Base-by-base conservation (phyloP, 1,139 yeast species). In the Arxiozyma telluris region DNA sequence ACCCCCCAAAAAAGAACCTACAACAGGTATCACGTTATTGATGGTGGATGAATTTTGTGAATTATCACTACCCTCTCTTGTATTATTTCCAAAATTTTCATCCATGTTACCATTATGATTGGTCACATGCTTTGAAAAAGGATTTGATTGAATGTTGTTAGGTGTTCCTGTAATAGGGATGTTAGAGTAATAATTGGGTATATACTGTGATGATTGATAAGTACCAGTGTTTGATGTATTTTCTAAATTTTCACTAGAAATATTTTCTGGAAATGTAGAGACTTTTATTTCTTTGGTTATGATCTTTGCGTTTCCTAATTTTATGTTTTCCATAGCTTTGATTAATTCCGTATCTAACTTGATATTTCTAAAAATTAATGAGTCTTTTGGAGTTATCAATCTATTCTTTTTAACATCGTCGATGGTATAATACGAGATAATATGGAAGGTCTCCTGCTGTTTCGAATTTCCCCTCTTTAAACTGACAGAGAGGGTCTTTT, bases 381-480 rank as follows among this genome's bases (percentile, higher is more conserved):
- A 71, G 49, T 79, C 80, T 8, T 81, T 73, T 0, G 96, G 96
- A 42, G 83, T 74, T 1, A 70, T 66, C 53, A 90, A 72, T 51
- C 72, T 73, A 9, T 84, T 83, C 46, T 74, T 73, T 51, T 81
- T 65, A 3, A 88, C 93, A 65, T 90, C 96, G 47, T 81, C 80
- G 0, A 89, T 84, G 53, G 79, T 76, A 65, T 88, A 90, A 68
- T 90, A 90, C 21, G 91, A 82, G 8, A 90, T 82, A 53, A 90
- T 71, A 65, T 91, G 96, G 54, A 86, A 79, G 0, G 88, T 82
- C 61, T 80, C 82, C 45, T 58, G 59, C 20, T 51, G 52, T 38
- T 53, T 55, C 12, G 48, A 51, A 30, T 56, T 42, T 17, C 58
- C 61, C 43, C 73, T 71, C 52, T 68, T 61, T 54, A 72, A 64